Base-by-base conservation (phyloP, 768 basidiomycete species). In the Gloeostereum incarnatum region DNA sequence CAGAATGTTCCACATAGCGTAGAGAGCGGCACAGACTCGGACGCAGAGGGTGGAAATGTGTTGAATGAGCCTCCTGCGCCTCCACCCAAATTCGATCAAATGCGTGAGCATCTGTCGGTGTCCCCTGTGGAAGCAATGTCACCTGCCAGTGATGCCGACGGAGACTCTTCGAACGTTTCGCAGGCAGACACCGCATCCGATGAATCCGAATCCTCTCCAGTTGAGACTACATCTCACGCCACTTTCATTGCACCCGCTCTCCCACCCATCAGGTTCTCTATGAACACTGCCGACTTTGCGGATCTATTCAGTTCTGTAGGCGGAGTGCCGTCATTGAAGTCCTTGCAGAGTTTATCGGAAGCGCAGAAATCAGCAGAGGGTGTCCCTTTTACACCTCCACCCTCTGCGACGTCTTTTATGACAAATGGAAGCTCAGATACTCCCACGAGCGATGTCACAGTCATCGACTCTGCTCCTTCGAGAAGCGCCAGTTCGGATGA, bases 211-310 rank as follows among this genome's bases (percentile, higher is more conserved):
- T 73, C 74, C 8, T 73, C 76, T 1, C 73, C 78, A 0, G 73
- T 84, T 21, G 75, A 85, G 52, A 72, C 68, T 30, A 76, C 71
- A 8, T 78, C 81, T 6, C 73, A 72, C 49, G 66, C 83, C 5
- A 88, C 88, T 14, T 84, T 83, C 54, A 86, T 89, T 35, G 84
- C 87, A 0, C 90, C 91, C 26, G 85, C 88, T 3, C 65, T 92
- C 20, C 90, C 90, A 2, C 88, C 88, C 0, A 91, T 94, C 50
- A 78, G 87, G n/a, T 83, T 94, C 56, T 93, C 91, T 11, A 71
- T 94, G 62, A 83, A 77, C 42, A 73, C 78, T 32, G 65, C 76
- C 0, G 91, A 94, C 54, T 92, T 97, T 51, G 75, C 79, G 0
- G 82, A 84, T 42, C 57, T 86, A 13, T 68, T 86, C 36, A 74